Evolutionary conservation across 371 early-diverging fungal genomes (phyloP), one percentile per base, ranked within the genome.

Genomic region (Mucor lusitanicus): DNA sequence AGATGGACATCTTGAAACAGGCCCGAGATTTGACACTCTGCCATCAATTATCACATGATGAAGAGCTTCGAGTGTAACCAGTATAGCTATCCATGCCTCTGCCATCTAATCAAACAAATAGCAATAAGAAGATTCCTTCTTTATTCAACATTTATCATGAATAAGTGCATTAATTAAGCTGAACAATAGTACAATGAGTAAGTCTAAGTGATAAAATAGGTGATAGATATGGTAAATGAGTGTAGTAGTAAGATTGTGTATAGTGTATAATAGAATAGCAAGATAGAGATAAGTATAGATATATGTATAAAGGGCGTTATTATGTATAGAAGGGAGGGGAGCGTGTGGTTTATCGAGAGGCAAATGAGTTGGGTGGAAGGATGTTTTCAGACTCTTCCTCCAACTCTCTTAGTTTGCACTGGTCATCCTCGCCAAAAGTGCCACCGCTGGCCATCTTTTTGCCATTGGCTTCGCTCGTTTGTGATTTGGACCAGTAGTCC

Each of bases 401-500:
- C 21, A 74, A 30, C 28, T 64, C 59, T 58, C 64, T 60, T 39
- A 74, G 33, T 40, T 67, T 70, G 12, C 61, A 64, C 46, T 72
- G 69, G 44, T 71, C 72, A 28, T 68, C 72, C 59, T 71, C 72
- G 3, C 72, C 75, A 68, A 75, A 72, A 2, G 75, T 75, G 63
- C 75, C 75, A 12, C 72, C 71, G 25, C 75, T 75, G 6, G 72
- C 75, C 46, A 65, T 72, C 33, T 72, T 75, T 28, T 75, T 75
- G 8, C 58, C 60, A 6, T 30, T 40, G 23, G 30, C 4, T 21
- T 46, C 8, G 23, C 56, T 61, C n/a, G 63, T 11, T 37, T 21
- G 39, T 25, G 17, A 32, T 54, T 65, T 62, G 1, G 55, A 64
- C 75, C 75, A 78, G 13, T 61, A 25, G 13, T 77, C 77, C 21